Conservation (phyloP, 2,329 filamentous ascomycete species). For the Tolypocladium ophioglossoides region DNA sequence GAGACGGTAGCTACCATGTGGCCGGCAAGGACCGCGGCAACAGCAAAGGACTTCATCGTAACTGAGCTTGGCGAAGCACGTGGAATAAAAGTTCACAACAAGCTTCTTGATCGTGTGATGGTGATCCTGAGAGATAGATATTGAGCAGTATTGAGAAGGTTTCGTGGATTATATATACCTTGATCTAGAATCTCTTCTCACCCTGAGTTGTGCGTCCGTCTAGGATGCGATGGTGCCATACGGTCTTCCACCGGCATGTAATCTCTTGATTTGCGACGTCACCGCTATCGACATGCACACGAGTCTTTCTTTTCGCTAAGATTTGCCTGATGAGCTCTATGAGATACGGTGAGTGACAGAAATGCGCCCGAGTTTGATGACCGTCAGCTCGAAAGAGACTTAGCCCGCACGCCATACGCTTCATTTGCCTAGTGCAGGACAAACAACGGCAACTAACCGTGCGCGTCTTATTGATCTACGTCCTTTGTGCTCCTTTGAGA, state of each 20-base stretch:
- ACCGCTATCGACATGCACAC: too few species aligned
- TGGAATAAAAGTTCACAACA: neutral
- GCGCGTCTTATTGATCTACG: neutral
- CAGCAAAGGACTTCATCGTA: neutral
- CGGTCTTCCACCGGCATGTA: neutral
- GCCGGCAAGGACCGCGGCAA: neutral
- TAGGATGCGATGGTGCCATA: neutral
- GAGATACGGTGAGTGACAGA: too few species aligned
- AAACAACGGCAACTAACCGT: neutral
- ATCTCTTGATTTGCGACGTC: too few species aligned
- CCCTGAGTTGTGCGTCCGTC: too few species aligned
- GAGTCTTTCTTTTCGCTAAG: too few species aligned
- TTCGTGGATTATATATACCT: neutral
- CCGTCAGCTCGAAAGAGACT: neutral
- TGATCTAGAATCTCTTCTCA: too few species aligned
- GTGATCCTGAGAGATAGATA: neutral
- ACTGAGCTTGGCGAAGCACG: neutral
- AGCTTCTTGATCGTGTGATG: too few species aligned
- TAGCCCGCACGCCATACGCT: neutral
- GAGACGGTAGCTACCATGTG: neutral
- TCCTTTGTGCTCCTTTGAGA: neutral
- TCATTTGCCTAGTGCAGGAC: neutral
- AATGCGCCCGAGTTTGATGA: too few species aligned
- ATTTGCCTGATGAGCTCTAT: too few species aligned
- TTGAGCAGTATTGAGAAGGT: neutral